Evolutionary conservation across 345 rosid species (phyloP).

Genomic region (Eucalyptus erythrocorys): DNA sequence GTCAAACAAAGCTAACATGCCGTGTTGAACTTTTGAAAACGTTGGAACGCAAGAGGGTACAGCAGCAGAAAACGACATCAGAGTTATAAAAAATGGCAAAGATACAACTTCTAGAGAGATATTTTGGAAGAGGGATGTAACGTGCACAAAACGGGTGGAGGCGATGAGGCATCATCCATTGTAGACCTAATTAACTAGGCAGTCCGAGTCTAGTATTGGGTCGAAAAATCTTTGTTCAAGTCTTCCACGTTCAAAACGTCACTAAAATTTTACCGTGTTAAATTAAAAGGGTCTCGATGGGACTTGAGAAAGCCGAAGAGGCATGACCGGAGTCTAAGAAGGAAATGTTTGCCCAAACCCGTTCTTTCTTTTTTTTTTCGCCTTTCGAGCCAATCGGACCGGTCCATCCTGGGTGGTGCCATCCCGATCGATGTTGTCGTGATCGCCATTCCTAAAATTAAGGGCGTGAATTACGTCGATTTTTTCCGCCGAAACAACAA

Average conservation of each 20-base stretch:
- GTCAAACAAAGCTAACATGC: neutral
- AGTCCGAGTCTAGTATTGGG: neutral
- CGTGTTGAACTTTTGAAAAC: neutral
- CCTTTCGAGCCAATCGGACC: neutral
- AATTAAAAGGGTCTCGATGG: neutral
- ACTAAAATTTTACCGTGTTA: neutral
- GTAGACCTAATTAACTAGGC: neutral
- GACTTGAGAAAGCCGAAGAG: no score
- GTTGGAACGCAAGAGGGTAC: neutral
- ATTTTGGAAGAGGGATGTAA: neutral
- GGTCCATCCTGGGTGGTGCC: rapidly evolving
- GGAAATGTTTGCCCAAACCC: neutral
- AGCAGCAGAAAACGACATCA: neutral
- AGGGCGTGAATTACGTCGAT: neutral
- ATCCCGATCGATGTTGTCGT: neutral
- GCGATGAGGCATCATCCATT: neutral
- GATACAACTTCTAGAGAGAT: neutral
- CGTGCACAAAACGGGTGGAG: neutral
- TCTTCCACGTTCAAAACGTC: neutral
- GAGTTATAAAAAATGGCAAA: neutral
- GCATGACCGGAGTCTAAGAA: rapidly evolving
- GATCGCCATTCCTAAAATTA: neutral
- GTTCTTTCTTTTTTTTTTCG: rapidly evolving
- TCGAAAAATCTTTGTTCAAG: neutral
- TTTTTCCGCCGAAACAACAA: neutral